Percentiles rank a stretch among this genome's conserved stretches.
These are phyloP conservation scores for Aspergillus sergii DNA, from an alignment of 2,329 filamentous ascomycete genomes.

Conservation along the genomic window DNA sequence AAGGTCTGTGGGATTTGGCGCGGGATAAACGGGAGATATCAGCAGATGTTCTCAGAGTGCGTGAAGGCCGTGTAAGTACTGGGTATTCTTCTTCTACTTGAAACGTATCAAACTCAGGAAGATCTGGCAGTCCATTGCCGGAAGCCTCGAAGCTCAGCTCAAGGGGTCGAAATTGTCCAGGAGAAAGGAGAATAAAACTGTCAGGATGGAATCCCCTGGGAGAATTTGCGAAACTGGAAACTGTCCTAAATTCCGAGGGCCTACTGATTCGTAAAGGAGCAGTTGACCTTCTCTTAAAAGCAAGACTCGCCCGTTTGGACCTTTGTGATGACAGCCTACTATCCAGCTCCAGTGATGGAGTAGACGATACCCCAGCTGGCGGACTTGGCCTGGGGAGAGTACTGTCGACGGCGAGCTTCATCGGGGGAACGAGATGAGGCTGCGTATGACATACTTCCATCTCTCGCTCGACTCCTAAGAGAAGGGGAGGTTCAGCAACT, in stretches of 20 bases:
- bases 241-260: constrained; percentile 46
- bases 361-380: constrained; percentile 34
- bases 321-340: constrained; percentile 42
- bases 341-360: constrained; percentile 45
- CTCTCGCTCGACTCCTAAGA: constrained; percentile 43
- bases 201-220: constrained; percentile 1
- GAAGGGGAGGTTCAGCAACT: constrained; percentile 11
- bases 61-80: constrained; percentile 35
- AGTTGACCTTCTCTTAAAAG: constrained; percentile 37
- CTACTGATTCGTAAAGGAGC: constrained; percentile 42
- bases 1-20: constrained; percentile 22
- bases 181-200: constrained; percentile 15
- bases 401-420: constrained; percentile 48
- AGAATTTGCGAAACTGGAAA: constrained; percentile 23
- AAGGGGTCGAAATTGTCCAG: constrained; percentile 42
- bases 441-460: constrained; percentile 50
- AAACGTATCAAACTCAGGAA: constrained; percentile 47
- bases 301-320: constrained; percentile 45
- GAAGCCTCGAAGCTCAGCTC: constrained; percentile 51
- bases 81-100: constrained; percentile 32
- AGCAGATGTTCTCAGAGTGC: constrained; percentile 30
- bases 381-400: constrained; percentile 39
- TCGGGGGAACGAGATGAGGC: constrained; percentile 50
- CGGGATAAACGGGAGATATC: constrained; percentile 22
- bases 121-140: constrained; percentile 47